A percentile compares a stretch with the other conserved stretches of the same genome.
Evolutionary conservation across 371 early-diverging fungal species (phyloP).

Genomic region (Mortierella sp.): DNA sequence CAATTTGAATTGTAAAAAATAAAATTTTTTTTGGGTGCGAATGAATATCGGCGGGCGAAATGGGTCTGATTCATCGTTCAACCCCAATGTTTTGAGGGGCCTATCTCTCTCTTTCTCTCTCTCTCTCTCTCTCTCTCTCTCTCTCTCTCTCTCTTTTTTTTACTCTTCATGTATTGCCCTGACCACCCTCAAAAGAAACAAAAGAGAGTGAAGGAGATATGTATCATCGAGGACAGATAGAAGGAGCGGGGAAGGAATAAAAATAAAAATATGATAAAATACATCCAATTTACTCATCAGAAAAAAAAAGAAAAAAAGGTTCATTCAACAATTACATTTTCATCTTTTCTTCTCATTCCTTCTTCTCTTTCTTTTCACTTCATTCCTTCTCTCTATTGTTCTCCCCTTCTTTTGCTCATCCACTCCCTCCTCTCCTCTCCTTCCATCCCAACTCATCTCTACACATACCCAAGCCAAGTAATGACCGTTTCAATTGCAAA

Average conservation of each 20-base stretch:
- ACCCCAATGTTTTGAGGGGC: too few relatives aligned
- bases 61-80: too few relatives aligned
- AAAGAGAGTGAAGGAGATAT: too few relatives aligned
- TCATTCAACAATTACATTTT: background rate
- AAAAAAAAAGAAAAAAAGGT: too few relatives aligned
- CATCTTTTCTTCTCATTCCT: constrained; percentile 8
- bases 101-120: too few relatives aligned
- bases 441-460: background rate
- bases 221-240: too few relatives aligned
- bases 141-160: too few relatives aligned
- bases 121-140: too few relatives aligned
- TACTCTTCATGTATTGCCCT: too few relatives aligned
- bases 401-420: background rate
- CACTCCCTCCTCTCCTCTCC: background rate
- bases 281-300: too few relatives aligned
- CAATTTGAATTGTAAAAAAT: background rate
- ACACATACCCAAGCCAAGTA: background rate
- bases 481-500: constrained; percentile 23
- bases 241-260: background rate
- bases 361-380: background rate
- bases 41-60: background rate
- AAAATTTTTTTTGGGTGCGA: background rate
- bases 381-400: background rate
- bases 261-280: background rate
- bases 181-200: too few relatives aligned